Base-by-base conservation (phyloP, 163 green algal genomes). In the Scenedesmus sp. region DNA sequence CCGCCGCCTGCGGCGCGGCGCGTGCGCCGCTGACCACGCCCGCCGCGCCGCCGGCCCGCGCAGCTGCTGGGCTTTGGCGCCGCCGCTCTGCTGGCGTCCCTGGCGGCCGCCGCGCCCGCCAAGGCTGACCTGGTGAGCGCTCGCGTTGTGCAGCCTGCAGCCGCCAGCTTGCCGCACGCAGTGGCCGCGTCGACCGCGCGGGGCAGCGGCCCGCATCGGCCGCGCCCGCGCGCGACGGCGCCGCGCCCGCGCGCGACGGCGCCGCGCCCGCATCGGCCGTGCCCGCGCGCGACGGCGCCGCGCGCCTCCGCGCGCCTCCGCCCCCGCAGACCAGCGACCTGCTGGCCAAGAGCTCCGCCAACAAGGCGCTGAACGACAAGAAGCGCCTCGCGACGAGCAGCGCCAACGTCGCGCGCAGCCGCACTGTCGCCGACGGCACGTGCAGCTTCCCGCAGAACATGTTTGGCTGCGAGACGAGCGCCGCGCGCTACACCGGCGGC, bases 301-400 rank as follows among this genome's bases (percentile, higher is more conserved):
- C n/a, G n/a, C n/a, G n/a, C n/a, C n/a, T n/a, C n/a, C n/a, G n/a
- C n/a, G n/a, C n/a, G n/a, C n/a, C n/a, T n/a, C n/a, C n/a, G n/a
- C n/a, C n/a, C n/a, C n/a, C n/a, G n/a, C n/a, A n/a, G n/a, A n/a
- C n/a, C n/a, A 62, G 47, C 26, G 84, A 89, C 47, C 84, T 92
- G 69, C 67, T 85, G 56, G 87, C 79, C 6, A 85, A 85, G 63
- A 75, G 48, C 45, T 15, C 28, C 4, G 80, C 60, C 28, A 92
- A 92, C 83, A 86, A 86, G 65, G 72, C 70, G 15, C 62, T 91
- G 29, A 84, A 91, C 66, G 74, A 92, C 86, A 88, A 88, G 77
- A 84, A 91, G 81, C 76, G 87, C 34, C 82, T 91, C n/a, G 67
- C 73, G 20, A 87, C 83, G 44, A 87, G 75, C 39, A 81, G 74